Base-by-base conservation (phyloP, 352 stramenopile genomes). In the Phytophthora podocarpi region DNA sequence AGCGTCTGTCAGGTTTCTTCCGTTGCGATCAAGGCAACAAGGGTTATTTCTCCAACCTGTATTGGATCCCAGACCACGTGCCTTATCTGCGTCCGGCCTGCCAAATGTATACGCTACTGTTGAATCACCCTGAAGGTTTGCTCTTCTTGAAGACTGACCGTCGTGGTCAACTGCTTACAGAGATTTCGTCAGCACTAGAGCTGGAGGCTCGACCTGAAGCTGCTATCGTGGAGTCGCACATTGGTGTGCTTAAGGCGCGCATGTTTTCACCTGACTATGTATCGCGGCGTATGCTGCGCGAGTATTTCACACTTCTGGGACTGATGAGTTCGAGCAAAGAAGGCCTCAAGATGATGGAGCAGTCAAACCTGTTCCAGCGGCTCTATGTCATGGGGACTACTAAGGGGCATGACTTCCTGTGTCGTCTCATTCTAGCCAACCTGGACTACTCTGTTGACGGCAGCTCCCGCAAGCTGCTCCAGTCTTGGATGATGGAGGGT, bases 191-290 rank as follows among this genome's bases (percentile, higher is more conserved):
- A 6, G 87, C 87, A 0, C 42, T 96, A 7, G 87, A 96, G 43
- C 64, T 96, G 21, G 87, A 96, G 66, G 82, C 85, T 15, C 84
- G 87, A 1, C 87, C 87, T 0, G 87, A 96, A 67, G 87, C 87
- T 40, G 85, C 85, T 24, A 96, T 96, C 42, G 85, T 96, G 18
- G 87, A 96, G 49, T 95, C 85, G 0, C 87, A 96, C 42, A 93
- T 96, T 47, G 87, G 87, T 46, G 81, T 85, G n/a, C 50, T 96
- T 11, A 93, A 96, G 58, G 72, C 82, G 12, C 82, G 87, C 10
- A 96, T 96, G 87, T 96, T 96, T 47, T 95, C 85, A 20, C 87
- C 87, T 11, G 85, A 94, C 36, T 96, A 87, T 47, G 90, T 88
- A 47, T 94, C 87, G 0, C 69, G 85, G 1, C 81, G 85, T 35